Evolutionary conservation across 441 rosid genomes (phyloP).

Genomic region (Codiaeum variegatum): DNA sequence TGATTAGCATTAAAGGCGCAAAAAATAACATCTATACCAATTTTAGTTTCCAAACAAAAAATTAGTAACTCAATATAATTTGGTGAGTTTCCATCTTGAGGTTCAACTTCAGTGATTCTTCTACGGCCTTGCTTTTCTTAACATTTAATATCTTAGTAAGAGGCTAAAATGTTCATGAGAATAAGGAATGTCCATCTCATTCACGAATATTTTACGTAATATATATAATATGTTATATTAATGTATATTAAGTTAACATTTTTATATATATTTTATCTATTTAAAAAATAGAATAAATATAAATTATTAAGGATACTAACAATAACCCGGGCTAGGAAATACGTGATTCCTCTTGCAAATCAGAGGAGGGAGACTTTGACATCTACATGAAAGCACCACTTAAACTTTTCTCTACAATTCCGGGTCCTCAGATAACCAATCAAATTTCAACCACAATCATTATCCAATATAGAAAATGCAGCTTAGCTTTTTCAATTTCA

Average conservation of each 20-base stretch:
- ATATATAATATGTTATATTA: too few species aligned
- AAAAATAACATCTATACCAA: not conserved
- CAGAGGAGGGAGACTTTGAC: slow-evolving; percentile 57
- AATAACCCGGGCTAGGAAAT: slow-evolving; percentile 36
- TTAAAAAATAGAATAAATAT: not conserved
- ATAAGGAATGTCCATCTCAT: not conserved
- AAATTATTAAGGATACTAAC: not conserved
- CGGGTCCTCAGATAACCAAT: slow-evolving; percentile 26
- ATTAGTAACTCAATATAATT: not conserved
- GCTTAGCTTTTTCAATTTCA: slow-evolving; percentile 2
- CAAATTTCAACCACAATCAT: slow-evolving; percentile 4
- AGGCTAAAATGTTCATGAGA: not conserved
- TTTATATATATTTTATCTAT: too few species aligned
- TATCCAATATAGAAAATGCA: not conserved
- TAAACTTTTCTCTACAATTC: slow-evolving; percentile 28
- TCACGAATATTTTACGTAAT: too few species aligned
- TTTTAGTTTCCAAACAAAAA: not conserved
- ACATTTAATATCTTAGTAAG: not conserved
- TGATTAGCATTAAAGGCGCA: slow-evolving; percentile 7
- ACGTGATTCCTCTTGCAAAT: slow-evolving; percentile 35
- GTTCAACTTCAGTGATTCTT: not conserved
- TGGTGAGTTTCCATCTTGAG: not conserved
- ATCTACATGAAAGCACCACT: slow-evolving; percentile 41
- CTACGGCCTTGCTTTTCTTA: not conserved
- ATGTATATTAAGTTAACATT: too few species aligned